Conservation (phyloP, 257 asterid genomes). For the Scutellaria galericulata region DNA sequence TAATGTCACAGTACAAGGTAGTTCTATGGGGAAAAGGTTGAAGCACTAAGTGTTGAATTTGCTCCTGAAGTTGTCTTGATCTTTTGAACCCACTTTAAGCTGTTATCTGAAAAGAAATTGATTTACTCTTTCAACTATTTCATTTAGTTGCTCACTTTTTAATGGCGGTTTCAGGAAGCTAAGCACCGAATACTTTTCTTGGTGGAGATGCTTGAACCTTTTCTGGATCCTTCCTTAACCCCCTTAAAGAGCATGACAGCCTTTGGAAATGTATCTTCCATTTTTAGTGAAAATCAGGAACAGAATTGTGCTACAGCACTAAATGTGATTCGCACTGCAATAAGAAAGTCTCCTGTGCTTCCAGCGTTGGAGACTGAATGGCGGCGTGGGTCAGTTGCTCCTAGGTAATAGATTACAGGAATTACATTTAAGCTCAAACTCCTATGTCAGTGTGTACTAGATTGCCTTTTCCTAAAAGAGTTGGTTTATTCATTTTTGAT, state of each 20-base stretch:
- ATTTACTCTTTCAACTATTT: slow-evolving; percentile 30
- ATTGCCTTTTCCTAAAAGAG: neutral
- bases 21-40: slow-evolving; percentile 18
- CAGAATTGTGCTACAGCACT: slow-evolving; percentile 74
- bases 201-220: slow-evolving; percentile 96
- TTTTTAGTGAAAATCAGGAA: slow-evolving; percentile 70
- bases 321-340: slow-evolving; percentile 74
- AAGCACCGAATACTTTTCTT: slow-evolving; percentile 85
- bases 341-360: slow-evolving; percentile 75
- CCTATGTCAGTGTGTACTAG: neutral
- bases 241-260: slow-evolving; percentile 82
- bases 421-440: slow-evolving; percentile 31
- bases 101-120: slow-evolving; percentile 11
- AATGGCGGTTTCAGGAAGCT: slow-evolving; percentile 66
- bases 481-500: neutral
- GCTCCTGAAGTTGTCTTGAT: slow-evolving; percentile 29
- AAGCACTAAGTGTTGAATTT: slow-evolving; percentile 23
- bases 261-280: slow-evolving; percentile 80
- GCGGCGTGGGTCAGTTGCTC: slow-evolving; percentile 89
- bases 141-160: slow-evolving; percentile 29
- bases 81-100: slow-evolving; percentile 13
- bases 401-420: slow-evolving; percentile 63
- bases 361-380: slow-evolving; percentile 93
- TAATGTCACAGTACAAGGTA: slow-evolving; percentile 86
- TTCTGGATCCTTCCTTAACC: slow-evolving; percentile 83